Evolutionary conservation across 129 eudicot species (phyloP), one percentile per base, ranked within the genome.

Genomic region (Flaveria robusta): DNA sequence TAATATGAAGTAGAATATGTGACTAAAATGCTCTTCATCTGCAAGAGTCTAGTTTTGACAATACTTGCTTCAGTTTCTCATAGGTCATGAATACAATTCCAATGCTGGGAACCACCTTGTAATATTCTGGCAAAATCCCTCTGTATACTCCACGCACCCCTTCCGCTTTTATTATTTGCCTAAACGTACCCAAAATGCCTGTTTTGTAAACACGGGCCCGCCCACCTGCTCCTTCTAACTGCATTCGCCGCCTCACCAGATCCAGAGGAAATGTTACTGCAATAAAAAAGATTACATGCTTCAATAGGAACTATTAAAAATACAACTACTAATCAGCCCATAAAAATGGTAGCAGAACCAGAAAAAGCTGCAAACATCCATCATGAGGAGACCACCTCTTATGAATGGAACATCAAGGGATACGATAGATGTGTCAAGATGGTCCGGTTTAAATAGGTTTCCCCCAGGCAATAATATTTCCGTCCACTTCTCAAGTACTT

Each of bases 61-160:
- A 87, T 31, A 93, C 59, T 77, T 91, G 92, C 82, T 94, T 94
- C 74, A 94, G 66, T 74, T 83, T 87, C 86, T 94, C 98, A 10
- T 91, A 94, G 0, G 98, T 94, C 98, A 94, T 89, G 81, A 94
- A 94, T 16, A 91, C 96, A 19, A 94, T 91, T 22, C 97, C 90
- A 14, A 94, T 88, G 74, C 96, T 89, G n/a, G 98, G 98, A 41
- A 94, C 98, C 69, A 94, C 98, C 88, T 94, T 94, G 93, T 84
- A 94, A 75, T 88, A 94, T 86, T 94, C 97, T 7, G 97, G 98
- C 79, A 94, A 78, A 52, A 94, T 91, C 67, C 98, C 98, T 85
- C 98, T 64, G 87, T 94, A 94, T 66, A 94, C 76, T 19, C 98
- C 98, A 12, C 91, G 88, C 2, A 91, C n/a, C 37, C 98, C 98